Conservation (phyloP, 2,329 filamentous ascomycete genomes). For the Colletotrichum caudatum region DNA sequence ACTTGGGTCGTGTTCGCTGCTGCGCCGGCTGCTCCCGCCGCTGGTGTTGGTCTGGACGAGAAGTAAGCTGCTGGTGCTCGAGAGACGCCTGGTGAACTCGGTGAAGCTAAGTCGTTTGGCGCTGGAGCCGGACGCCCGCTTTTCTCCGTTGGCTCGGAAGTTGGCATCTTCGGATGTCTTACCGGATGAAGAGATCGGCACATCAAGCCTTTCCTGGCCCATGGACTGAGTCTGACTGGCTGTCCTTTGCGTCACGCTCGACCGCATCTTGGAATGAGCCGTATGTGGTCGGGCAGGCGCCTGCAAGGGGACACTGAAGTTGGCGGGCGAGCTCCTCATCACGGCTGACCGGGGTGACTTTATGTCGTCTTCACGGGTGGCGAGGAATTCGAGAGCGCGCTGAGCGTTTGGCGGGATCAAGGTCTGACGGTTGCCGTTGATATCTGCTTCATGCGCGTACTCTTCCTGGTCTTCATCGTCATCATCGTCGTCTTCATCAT, state of each 20-base stretch:
- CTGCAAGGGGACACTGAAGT: slow-evolving; percentile 42
- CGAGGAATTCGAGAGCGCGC: slow-evolving; percentile 63
- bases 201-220: slow-evolving; percentile 44
- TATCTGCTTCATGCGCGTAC: slow-evolving; percentile 50
- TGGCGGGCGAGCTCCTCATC: slow-evolving; percentile 45
- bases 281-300: slow-evolving; percentile 62
- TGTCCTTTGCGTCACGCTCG: slow-evolving; percentile 57
- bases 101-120: slow-evolving; percentile 70
- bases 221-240: slow-evolving; percentile 63
- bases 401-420: slow-evolving; percentile 61
- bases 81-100: slow-evolving; percentile 71
- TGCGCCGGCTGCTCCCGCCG: slow-evolving; percentile 60
- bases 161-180: slow-evolving; percentile 52
- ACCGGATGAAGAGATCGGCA: slow-evolving; percentile 43
- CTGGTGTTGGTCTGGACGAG: slow-evolving; percentile 69
- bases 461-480: slow-evolving; percentile 57
- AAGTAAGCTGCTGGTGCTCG: slow-evolving; percentile 70
- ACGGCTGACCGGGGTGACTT: slow-evolving; percentile 51
- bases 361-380: slow-evolving; percentile 55
- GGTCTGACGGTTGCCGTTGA: slow-evolving; percentile 47
- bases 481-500: slow-evolving; percentile 55
- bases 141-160: slow-evolving; percentile 54
- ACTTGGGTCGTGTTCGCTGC: slow-evolving; percentile 59
- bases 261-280: slow-evolving; percentile 62
- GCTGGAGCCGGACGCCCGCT: slow-evolving; percentile 66